Base-by-base conservation (phyloP, 805 yeast genomes). In the Sugiyamaella marilandica region DNA sequence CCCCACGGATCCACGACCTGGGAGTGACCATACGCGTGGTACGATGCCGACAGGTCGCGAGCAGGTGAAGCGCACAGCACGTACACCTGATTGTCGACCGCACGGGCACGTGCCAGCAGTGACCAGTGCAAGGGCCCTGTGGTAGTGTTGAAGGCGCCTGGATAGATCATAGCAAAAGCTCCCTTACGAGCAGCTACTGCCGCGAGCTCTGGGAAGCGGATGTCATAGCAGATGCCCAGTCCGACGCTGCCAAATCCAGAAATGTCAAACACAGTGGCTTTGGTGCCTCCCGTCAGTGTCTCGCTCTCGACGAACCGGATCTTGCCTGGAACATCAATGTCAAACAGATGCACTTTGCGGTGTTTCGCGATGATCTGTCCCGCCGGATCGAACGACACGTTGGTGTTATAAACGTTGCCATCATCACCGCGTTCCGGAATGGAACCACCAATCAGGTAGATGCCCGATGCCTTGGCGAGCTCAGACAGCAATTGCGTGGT, bases 101-200 rank as follows among this genome's bases (percentile, higher is more conserved):
- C 98, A 46, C 97, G 75, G 0, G 96, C 85, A 33, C 83, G 74
- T 0, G 87, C 97, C 50, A 92, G 72, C 13, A 82, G 68, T 51
- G 81, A 79, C 96, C 97, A 92, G 65, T 92, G 99, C 1, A 91
- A 85, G 41, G 86, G 86, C 0, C 99, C 99, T 0, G 99, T 92
- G 58, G 84, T 84, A 68, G 85, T 77, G 9, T 96, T 94, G 75
- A 95, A 94, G 0, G 98, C 98, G 43, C 95, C 85, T 0, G 99
- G 98, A 62, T 78, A 92, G 1, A 95, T 80, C 58, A 92, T 66
- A 18, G 95, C 78, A 56, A 88, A 79, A 0, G 96, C 96, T 5
- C 95, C 95, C 36, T 63, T 59, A 24, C 76, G 66, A 10, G 75
- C 73, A 58, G 96, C 89, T 58, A 88, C 70, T 35, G 85, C 65